phyloP scores from a whole-genome alignment of 371 early-diverging fungal genomes.

The Rhizopus microsporus region DNA sequence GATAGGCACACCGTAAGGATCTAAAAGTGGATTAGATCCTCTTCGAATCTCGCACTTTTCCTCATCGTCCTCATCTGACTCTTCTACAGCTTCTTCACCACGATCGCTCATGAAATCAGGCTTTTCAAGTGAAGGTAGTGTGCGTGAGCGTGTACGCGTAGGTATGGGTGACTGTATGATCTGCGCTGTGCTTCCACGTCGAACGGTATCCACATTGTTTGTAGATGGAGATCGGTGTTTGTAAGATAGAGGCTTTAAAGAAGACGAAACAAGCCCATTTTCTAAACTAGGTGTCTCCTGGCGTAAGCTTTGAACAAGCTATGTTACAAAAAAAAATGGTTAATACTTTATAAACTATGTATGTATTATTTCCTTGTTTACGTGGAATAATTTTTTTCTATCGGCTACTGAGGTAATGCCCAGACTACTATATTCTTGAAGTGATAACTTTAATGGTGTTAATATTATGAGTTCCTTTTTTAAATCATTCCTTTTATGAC shows the following conservation, averaged over 20 bases:
- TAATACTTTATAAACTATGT: conserved; percentile 20
- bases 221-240: not conserved
- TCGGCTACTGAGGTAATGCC: conserved; percentile 77
- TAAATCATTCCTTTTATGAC: not conserved
- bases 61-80: conserved; percentile 18
- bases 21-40: conserved; percentile 35
- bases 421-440: conserved; percentile 74
- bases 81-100: conserved; percentile 1
- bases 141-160: conserved; percentile 38
- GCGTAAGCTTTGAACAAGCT: conserved; percentile 54
- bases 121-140: conserved; percentile 19
- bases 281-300: conserved; percentile 37
- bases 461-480: not conserved
- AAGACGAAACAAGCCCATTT: conserved; percentile 30
- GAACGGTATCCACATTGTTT: not conserved
- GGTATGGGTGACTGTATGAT: conserved; percentile 11
- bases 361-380: not conserved
- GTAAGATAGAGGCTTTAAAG: not conserved
- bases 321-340: conserved; percentile 9
- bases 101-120: conserved; percentile 16
- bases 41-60: conserved; percentile 24
- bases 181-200: conserved; percentile 14
- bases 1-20: conserved; percentile 36
- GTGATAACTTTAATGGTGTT: conserved; percentile 52
- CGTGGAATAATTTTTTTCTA: conserved; percentile 64